Base-by-base conservation (phyloP, 1,284 basidiomycete species). In the Malassezia restricta region DNA sequence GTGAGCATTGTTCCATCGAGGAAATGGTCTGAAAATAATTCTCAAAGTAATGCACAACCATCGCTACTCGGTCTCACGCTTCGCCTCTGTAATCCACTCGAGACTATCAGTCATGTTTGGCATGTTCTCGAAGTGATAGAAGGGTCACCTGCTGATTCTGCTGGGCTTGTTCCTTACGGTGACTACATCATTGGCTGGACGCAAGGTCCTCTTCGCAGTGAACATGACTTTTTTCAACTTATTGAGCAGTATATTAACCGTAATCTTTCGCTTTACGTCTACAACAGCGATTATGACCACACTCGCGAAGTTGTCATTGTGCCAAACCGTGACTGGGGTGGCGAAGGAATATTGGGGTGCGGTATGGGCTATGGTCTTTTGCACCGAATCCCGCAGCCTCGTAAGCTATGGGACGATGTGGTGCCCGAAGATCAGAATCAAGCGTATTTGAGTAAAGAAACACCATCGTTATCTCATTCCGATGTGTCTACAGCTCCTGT, bases 71-170 rank as follows among this genome's bases (percentile, higher is more conserved):
- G 92, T 1, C 79, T 96, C 5, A 90, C 86, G 59, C 83, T 96
- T 79, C 81, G 92, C 14, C 81, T 95, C 67, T 96, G 85, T 55
- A 61, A 64, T 30, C 68, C 68, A 2, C 57, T 63, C 9, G 64
- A 61, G 30, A 61, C 66, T 1, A 53, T 67, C 0, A 61, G 56
- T 6, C 59, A 64, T 44, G 66, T 96, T 6, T 98, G 92, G 91
- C 92, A 98, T 74, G 89, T 98, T 42, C 78, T 98, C 46, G 94
- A 98, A 71, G 89, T 98, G 7, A 76, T 94, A 33, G 91, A 96
- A 74, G 90, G 89, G 15, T 89, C 86, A 57, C 94, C 94, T 7
- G 92, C 92, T 5, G 90, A 96, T 77, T 61, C 58, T 3, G 66
- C 63, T 48, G 86, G 86, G 1, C 77, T 89, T 2, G 86, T 89